Evolutionary conservation across 2,329 filamentous ascomycete genomes (phyloP).

Genomic region (Fusarium anthophilum): DNA sequence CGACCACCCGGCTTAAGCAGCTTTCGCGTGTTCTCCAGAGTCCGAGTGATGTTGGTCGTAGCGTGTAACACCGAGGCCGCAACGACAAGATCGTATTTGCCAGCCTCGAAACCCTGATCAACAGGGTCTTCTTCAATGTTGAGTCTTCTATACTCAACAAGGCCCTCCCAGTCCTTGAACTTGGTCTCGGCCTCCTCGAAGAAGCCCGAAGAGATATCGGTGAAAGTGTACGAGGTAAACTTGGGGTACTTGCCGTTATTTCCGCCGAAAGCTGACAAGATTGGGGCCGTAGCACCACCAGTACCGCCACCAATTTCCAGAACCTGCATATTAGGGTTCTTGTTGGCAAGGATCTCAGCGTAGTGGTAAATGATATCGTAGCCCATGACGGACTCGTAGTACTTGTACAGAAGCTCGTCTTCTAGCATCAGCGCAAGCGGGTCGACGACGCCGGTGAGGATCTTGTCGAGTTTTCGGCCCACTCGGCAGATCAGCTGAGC

Average conservation of each 20-base stretch:
- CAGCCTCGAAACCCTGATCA: not conserved
- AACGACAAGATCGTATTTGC: not conserved
- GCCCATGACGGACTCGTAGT: not conserved
- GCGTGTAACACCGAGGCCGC: not conserved
- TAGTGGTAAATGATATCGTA: not conserved
- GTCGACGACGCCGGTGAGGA: not conserved
- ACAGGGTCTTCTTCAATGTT: not conserved
- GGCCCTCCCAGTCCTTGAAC: not conserved
- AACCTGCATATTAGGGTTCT: not conserved
- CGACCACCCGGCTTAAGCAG: not conserved
- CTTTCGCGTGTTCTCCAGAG: not conserved
- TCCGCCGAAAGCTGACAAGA: not conserved
- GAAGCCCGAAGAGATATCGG: not conserved
- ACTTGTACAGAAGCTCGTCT: not conserved
- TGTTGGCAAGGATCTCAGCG: not conserved
- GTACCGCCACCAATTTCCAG: not conserved
- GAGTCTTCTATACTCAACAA: not conserved
- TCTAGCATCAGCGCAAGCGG: not conserved
- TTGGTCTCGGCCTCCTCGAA: not conserved
- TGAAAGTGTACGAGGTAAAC: not conserved
- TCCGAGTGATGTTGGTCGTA: not conserved
- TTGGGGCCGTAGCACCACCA: not conserved
- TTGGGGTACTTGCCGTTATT: not conserved
- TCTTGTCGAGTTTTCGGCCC: not conserved
- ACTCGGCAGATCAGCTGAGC: not conserved